Evolutionary conservation across 495 filamentous ascomycete species (phyloP).

Genomic region (Aspergillus heteromorphus): DNA sequence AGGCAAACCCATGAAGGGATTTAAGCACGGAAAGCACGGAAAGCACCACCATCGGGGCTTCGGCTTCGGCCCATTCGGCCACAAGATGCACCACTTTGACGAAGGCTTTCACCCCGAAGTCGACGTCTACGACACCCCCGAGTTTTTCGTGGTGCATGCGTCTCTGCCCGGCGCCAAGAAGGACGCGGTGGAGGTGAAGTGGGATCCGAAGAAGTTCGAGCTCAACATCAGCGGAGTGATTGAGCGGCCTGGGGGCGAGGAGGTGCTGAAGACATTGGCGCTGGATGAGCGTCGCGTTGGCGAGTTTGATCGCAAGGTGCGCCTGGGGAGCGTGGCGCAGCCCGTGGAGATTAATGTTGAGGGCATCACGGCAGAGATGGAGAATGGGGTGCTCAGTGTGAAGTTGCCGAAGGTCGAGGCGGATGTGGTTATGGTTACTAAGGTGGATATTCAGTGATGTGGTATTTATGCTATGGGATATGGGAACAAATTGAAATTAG

Average conservation of each 20-base stretch:
- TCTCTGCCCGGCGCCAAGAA: slow-evolving; percentile 1
- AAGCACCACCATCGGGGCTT: background rate
- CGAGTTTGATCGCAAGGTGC: background rate
- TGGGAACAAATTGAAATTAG: too few species aligned
- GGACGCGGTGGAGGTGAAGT: background rate
- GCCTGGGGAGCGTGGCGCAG: background rate
- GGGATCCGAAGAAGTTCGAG: slow-evolving; percentile 2
- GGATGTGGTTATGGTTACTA: background rate
- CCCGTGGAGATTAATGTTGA: background rate
- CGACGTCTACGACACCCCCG: background rate
- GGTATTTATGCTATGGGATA: too few species aligned
- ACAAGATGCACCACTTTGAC: background rate
- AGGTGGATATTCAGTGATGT: slow-evolving; percentile 1
- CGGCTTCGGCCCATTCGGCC: background rate
- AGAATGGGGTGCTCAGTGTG: background rate
- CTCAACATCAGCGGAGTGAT: background rate
- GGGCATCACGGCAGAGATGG: background rate
- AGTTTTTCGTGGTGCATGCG: background rate
- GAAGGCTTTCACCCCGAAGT: background rate
- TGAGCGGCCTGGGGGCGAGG: background rate
- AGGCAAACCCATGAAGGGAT: slow-evolving; percentile 1
- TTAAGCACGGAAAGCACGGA: background rate
- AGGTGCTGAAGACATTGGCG: background rate
- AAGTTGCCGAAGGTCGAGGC: background rate
- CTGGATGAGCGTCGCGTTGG: background rate